Base-by-base conservation (phyloP, 2,329 filamentous ascomycete genomes). In the Pyricularia sp. region DNA sequence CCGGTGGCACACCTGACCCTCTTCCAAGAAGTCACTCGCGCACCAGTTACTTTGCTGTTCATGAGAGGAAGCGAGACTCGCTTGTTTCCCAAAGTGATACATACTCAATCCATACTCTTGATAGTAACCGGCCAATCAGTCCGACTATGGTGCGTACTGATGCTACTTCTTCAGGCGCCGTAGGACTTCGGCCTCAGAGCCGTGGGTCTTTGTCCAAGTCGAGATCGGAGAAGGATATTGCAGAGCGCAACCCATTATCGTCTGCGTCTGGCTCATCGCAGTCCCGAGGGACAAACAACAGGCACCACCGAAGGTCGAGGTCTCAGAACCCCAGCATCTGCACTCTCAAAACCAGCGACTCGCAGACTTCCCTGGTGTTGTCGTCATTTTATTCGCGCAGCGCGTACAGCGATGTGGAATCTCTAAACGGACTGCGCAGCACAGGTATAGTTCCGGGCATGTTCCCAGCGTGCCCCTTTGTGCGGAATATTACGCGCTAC, bases 401-500 rank as follows among this genome's bases (percentile, higher is more conserved):
- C 68, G 80, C 80, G 0, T 84, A 84, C 70, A 79, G 67, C 17
- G 67, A 77, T 28, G 25, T 80, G 0, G 81, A 83, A 71, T 82
- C 83, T 0, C 77, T 88, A 4, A 79, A 80, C 61, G 81, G 78
- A 0, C 78, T 88, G 2, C 79, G 84, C 1, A 79, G 78, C 33
- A 85, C 84, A 1, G 87, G 88, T 0, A 81, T 79, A 65, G 81
- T 89, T 1, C 82, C 85, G 42, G 86, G 86, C 0, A 82, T 86
- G 66, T 90, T 90, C 67, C 88, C 88, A 0, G 77, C 80, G 4
- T 83, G 82, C 36, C 88, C 89, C 72, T 79, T 90, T 9, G 79
- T 90, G 11, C 81, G 83, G 36, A 90, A 89, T 73, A 86, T 90
- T 28, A 85, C 84, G 2, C 81, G 88, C 50, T 90, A 89, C 71